A percentile compares a stretch with the other conserved stretches of the same genome.
These are phyloP conservation scores for Casuarina cunninghamiana DNA, from an alignment of 306 rosid genomes.

Conservation along the genomic window DNA sequence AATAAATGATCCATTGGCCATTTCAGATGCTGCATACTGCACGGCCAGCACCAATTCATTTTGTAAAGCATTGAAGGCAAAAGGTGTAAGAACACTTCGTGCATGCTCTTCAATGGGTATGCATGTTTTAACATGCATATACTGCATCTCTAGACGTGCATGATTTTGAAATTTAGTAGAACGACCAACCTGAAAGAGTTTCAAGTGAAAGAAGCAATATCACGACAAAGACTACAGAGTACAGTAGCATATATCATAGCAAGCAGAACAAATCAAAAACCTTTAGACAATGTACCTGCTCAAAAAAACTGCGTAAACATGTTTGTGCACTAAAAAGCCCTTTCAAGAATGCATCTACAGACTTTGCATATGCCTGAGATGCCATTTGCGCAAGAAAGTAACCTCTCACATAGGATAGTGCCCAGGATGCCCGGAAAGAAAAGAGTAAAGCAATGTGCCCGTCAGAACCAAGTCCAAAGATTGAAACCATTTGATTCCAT, in stretches of 20 bases:
- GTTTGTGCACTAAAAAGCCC: conserved; percentile 60
- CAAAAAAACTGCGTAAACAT: conserved; percentile 83
- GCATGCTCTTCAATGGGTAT: conserved; percentile 92
- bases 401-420: conserved; percentile 67
- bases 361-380: conserved; percentile 57
- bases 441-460: conserved; percentile 62
- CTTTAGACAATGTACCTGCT: conserved; percentile 56
- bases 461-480: conserved; percentile 70
- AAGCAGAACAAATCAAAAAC: not conserved
- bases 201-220: conserved; percentile 28
- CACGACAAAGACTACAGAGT: conserved; percentile 19
- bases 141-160: conserved; percentile 56
- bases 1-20: conserved; percentile 71
- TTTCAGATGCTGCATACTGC: conserved; percentile 83
- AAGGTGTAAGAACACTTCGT: conserved; percentile 70
- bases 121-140: conserved; percentile 64
- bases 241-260: not conserved
- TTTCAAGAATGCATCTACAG: conserved; percentile 65
- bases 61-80: conserved; percentile 80
- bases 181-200: conserved; percentile 61
- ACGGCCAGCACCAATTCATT: conserved; percentile 66
- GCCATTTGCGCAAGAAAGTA: conserved; percentile 77
- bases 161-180: conserved; percentile 65
- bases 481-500: conserved; percentile 79
- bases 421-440: conserved; percentile 71